Evolutionary conservation across 495 filamentous ascomycete species (phyloP), one percentile per base, ranked within the genome.

Genomic region (Bacidia gigantensis): DNA sequence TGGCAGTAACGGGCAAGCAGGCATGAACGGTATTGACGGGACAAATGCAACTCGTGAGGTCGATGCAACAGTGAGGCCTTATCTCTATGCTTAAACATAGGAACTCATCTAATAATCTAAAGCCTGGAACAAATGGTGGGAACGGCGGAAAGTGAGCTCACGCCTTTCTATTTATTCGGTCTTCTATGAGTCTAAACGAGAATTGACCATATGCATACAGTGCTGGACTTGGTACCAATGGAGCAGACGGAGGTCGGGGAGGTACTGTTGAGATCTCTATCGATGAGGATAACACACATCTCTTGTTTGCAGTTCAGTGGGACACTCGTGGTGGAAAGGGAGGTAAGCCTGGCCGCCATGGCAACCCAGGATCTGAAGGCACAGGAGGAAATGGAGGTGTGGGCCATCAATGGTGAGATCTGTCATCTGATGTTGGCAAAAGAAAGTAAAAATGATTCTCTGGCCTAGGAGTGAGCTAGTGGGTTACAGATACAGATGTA

Each of bases 321-420:
- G 41, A 51, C n/a, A 42, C 55, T 17, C 26, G 41, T 24, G 55
- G 55, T 32, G 58, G 58, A n/a, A 35, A 7, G 1, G 60, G 58
- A 23, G 64, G 63, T 32, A 39, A 45, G 3, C 58, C 61, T 32
- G 64, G 64, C 3, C 38, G 50, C 14, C 57, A 56, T 26, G 60
- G 64, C 9, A 20, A 51, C 21, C 54, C 56, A 17, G 56, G 61
- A n/a, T 52, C 49, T 20, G 55, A 59, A 24, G 54, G 49, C 3
- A 47, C 52, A 32, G 61, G 61, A 20, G 64, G 64, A 20, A 44
- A 50, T 51, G 61, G 64, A 32, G 64, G 64, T 21, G 25, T 25
- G 23, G 51, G 51, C 18, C 39, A 38, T 46, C 26, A 44, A 49
- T 65, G 63, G 63, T 58, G 22, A 45, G 54, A 40, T 21, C 44